A percentile compares a stretch with the other conserved stretches of the same genome.
These are phyloP conservation scores for Parietichytrium sp. DNA, from an alignment of 108 stramenopile species.

Conservation along the genomic window DNA sequence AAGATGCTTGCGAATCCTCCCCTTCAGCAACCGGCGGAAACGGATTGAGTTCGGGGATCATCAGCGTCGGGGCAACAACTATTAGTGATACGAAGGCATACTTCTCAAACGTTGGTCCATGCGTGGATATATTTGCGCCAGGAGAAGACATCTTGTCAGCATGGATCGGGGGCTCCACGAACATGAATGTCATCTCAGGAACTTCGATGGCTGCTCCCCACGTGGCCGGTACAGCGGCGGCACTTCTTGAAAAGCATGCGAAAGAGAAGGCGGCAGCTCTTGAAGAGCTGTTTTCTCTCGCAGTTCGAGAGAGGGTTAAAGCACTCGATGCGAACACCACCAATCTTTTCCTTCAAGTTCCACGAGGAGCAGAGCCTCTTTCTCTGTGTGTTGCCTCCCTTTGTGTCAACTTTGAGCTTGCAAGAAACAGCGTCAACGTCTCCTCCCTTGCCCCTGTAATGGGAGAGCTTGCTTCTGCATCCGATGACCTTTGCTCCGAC, in stretches of 20 bases:
- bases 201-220: slow-evolving; percentile 44
- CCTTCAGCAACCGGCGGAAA: neutral
- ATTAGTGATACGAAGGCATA: neutral
- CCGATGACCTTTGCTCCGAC: too few relatives aligned
- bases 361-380: too few relatives aligned
- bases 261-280: neutral
- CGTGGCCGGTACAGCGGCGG: slow-evolving; percentile 28
- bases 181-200: neutral
- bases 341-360: too few relatives aligned
- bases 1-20: neutral
- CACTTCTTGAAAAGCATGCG: neutral
- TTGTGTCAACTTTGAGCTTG: too few relatives aligned
- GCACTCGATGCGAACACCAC: too few relatives aligned
- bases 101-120: slow-evolving; percentile 38
- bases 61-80: neutral
- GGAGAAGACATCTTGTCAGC: slow-evolving; percentile 8
- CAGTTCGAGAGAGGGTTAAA: too few relatives aligned
- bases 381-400: too few relatives aligned
- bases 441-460: too few relatives aligned
- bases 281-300: too few relatives aligned
- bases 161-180: neutral
- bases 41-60: neutral
- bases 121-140: slow-evolving; percentile 36
- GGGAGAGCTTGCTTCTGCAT: too few relatives aligned
- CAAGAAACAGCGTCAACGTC: too few relatives aligned